phyloP scores from a whole-genome alignment of 768 basidiomycete species.

The Boletus vinaceobasis region DNA sequence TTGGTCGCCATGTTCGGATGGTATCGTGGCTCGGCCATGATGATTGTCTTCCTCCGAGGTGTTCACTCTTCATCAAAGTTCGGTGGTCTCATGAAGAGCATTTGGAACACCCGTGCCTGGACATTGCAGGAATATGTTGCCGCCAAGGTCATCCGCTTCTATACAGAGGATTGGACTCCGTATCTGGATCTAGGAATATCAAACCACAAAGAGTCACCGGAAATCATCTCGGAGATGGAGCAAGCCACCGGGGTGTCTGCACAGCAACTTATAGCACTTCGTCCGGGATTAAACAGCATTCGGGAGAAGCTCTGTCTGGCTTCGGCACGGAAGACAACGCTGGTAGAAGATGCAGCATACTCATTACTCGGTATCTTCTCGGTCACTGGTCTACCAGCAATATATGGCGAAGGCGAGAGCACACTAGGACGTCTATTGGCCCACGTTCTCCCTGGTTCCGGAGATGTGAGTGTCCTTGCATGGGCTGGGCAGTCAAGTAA shows the following conservation, averaged over 20 bases:
- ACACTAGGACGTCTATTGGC: neutral
- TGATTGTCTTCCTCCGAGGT: conserved; percentile 1
- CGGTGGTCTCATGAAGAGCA: too few species aligned
- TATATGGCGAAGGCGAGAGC: neutral
- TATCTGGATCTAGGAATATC: too few species aligned
- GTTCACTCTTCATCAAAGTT: neutral
- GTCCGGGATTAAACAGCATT: neutral
- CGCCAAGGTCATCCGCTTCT: too few species aligned
- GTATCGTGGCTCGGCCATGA: neutral
- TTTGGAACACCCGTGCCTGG: too few species aligned
- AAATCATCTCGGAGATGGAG: too few species aligned
- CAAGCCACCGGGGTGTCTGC: neutral
- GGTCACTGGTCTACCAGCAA: neutral
- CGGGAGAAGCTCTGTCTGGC: neutral
- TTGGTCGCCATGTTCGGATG: neutral
- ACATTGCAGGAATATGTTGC: too few species aligned
- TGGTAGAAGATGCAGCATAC: neutral
- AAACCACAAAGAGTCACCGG: too few species aligned
- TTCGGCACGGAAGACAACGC: neutral
- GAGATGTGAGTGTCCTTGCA: conserved; percentile 5
- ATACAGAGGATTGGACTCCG: too few species aligned
- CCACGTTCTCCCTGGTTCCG: neutral
- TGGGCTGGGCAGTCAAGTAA: conserved; percentile 3
- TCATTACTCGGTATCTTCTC: neutral
- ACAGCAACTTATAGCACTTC: neutral